Conservation (phyloP, 163 green algal genomes). For the Scenedesmus sp. region DNA sequence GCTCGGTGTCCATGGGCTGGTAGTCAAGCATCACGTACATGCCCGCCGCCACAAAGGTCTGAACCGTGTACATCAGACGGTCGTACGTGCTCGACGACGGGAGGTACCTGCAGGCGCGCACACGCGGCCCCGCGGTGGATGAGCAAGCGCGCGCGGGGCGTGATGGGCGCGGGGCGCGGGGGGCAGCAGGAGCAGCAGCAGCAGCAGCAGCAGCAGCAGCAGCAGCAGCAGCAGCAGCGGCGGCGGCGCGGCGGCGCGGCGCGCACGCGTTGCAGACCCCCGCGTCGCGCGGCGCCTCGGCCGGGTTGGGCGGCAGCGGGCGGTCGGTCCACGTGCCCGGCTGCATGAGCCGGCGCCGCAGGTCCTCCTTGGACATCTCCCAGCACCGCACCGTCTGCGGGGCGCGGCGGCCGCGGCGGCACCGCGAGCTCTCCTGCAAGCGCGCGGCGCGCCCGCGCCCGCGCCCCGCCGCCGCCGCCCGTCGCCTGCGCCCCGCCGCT, state of each 20-base stretch:
- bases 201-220: too few relatives aligned
- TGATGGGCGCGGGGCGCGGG: too few relatives aligned
- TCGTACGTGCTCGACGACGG: not conserved
- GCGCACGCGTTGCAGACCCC: constrained; percentile 32
- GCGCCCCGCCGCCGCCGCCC: too few relatives aligned
- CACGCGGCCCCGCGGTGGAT: not conserved
- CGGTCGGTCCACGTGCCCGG: constrained; percentile 23
- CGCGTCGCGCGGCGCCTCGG: not conserved
- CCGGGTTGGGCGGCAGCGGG: constrained; percentile 19
- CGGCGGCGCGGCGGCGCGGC: not conserved
- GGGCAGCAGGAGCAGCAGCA: too few relatives aligned
- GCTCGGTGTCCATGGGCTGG: constrained; percentile 42
- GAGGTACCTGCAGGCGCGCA: constrained; percentile 11
- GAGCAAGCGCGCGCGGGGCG: too few relatives aligned
- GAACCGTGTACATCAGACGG: constrained; percentile 26
- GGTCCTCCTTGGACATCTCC: constrained; percentile 4
- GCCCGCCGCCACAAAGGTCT: constrained; percentile 27
- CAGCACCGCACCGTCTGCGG: constrained; percentile 20
- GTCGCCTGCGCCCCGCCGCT: too few relatives aligned
- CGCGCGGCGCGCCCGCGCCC: too few relatives aligned
- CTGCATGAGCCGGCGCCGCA: constrained; percentile 19
- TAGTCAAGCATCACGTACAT: constrained; percentile 50
- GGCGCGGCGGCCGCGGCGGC: too few relatives aligned
- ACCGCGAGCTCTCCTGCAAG: too few relatives aligned
- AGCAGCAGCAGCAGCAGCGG: too few relatives aligned